Conservation (phyloP, 2,329 filamentous ascomycete species). For the Dothistroma septosporum region DNA sequence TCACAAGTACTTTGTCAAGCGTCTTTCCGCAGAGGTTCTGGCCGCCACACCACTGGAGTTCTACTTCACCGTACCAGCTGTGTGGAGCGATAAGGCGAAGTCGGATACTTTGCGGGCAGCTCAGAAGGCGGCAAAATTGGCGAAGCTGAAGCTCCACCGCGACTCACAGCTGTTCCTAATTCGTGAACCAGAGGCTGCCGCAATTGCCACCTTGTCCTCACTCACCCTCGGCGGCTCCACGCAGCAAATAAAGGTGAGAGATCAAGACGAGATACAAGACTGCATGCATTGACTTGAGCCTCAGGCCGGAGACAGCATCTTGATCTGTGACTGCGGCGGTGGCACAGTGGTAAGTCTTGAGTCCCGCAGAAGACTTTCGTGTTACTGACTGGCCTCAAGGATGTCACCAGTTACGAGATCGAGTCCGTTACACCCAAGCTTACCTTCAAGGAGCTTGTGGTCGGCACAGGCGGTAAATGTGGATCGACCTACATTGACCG, state of each 20-base stretch:
- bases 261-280: background rate
- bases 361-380: background rate
- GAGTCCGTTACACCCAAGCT: conserved; percentile 2
- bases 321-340: conserved; percentile 17
- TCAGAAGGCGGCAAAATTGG: conserved; percentile 69
- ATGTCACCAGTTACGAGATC: conserved; percentile 16
- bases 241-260: background rate
- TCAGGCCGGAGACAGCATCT: conserved; percentile 8
- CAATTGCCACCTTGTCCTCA: conserved; percentile 43
- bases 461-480: conserved; percentile 17
- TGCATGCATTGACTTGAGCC: background rate
- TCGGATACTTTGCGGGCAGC: conserved; percentile 71
- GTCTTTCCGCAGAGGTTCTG: conserved; percentile 7
- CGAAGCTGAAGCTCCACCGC: conserved; percentile 52
- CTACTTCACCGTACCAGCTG: conserved; percentile 71
- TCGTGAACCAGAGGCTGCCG: conserved; percentile 71
- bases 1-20: background rate
- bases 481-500: conserved; percentile 19
- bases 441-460: conserved; percentile 10
- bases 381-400: background rate
- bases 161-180: conserved; percentile 50
- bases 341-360: conserved; percentile 9
- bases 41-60: conserved; percentile 66
- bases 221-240: conserved; percentile 3
- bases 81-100: conserved; percentile 76